A percentile compares a stretch with the other conserved stretches of the same genome.
phyloP scores from a whole-genome alignment of 202 grass and related monocot species.

The Schoenoplectus triqueter region DNA sequence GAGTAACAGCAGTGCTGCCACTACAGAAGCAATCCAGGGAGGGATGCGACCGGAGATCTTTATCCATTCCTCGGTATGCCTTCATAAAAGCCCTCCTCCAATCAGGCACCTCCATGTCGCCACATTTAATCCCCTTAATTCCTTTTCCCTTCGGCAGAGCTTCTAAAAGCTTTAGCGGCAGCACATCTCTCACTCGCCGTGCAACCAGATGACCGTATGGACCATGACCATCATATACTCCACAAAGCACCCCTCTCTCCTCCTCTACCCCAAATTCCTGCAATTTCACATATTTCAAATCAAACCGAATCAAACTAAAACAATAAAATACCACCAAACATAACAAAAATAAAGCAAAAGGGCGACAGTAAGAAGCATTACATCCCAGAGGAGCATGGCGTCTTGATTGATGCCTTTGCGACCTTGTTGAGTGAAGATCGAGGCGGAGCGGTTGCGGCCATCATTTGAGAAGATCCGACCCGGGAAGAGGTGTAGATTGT shows the following conservation, averaged over 20 bases:
- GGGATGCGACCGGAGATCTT: slow-evolving; percentile 82
- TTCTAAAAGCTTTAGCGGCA: slow-evolving; percentile 81
- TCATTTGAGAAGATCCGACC: slow-evolving; percentile 98
- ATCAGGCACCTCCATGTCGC: slow-evolving; percentile 32
- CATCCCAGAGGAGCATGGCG: slow-evolving; percentile 98
- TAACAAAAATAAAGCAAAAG: background rate
- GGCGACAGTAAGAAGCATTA: slow-evolving; percentile 41
- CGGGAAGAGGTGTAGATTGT: slow-evolving; percentile 63
- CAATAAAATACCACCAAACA: slow-evolving; percentile 4
- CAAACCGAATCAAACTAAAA: slow-evolving; percentile 7
- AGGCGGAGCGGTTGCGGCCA: slow-evolving; percentile 59
- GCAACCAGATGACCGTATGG: slow-evolving; percentile 87
- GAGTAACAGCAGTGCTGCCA: slow-evolving; percentile 86
- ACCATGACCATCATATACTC: slow-evolving; percentile 95
- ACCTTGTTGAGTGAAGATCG: slow-evolving; percentile 89
- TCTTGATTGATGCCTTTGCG: slow-evolving; percentile 98
- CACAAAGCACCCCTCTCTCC: slow-evolving; percentile 76
- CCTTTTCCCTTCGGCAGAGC: slow-evolving; percentile 51
- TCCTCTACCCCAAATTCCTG: slow-evolving; percentile 64
- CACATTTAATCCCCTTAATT: background rate
- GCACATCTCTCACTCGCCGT: slow-evolving; percentile 73
- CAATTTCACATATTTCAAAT: background rate
- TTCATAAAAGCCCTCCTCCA: slow-evolving; percentile 83
- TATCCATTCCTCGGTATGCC: slow-evolving; percentile 92
- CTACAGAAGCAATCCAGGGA: slow-evolving; percentile 81